These are phyloP conservation scores for Theobroma cacao DNA, from an alignment of 345 rosid genomes.

Conservation along the genomic window DNA sequence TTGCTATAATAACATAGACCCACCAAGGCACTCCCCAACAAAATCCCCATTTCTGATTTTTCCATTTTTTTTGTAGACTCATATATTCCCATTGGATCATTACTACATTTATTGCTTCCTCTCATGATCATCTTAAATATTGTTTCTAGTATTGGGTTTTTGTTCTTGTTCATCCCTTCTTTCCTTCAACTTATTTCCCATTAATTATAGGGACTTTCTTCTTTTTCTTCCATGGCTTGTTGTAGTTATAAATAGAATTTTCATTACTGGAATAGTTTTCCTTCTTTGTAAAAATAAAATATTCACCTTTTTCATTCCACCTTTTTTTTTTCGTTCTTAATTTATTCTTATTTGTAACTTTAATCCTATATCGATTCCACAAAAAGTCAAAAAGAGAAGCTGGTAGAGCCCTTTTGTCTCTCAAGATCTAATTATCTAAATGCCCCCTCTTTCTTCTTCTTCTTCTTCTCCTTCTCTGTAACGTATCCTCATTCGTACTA, in stretches of 20 bases:
- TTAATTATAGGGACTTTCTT: no score
- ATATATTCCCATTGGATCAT: neutral
- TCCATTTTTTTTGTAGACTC: neutral
- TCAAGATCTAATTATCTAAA: neutral
- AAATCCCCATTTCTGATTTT: conserved; percentile 23
- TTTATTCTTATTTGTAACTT: conserved; percentile 5
- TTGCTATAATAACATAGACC: conserved; percentile 23
- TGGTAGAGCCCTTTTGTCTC: conserved; percentile 7
- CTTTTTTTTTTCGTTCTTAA: neutral
- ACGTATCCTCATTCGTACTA: no score
- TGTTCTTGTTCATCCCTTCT: no score
- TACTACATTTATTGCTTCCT: neutral
- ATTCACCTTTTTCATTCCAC: conserved; percentile 4
- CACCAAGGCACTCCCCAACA: conserved; percentile 34
- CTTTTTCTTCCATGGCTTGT: no score
- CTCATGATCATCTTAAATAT: neutral
- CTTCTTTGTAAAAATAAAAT: neutral
- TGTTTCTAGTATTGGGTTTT: no score
- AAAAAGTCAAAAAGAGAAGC: conserved; percentile 19
- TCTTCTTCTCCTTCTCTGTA: neutral
- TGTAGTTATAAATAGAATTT: no score
- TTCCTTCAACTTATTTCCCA: no score
- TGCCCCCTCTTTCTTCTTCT: neutral
- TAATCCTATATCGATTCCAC: neutral
- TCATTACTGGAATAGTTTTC: no score